A percentile compares a stretch with the other conserved stretches of the same genome.
Evolutionary conservation across 2,329 filamentous ascomycete species (phyloP).

Genomic region (Amesomyces nigricolor): DNA sequence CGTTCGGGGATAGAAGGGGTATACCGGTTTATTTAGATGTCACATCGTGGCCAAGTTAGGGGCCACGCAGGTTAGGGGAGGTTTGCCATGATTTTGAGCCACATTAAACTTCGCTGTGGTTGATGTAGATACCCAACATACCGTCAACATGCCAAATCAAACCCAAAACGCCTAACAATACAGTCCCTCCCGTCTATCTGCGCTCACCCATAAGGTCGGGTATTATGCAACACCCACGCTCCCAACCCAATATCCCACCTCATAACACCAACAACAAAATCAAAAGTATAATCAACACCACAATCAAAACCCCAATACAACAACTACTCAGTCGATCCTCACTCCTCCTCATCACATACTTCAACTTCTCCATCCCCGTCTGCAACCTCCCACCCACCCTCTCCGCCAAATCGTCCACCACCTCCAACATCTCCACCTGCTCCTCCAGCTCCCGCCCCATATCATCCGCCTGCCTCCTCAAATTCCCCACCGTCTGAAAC

Average conservation of each 20-base stretch:
- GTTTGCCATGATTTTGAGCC: background rate
- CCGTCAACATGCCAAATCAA: background rate
- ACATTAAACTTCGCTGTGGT: background rate
- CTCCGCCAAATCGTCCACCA: slow-evolving; percentile 78
- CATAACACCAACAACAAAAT: slow-evolving; percentile 66
- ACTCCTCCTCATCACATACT: slow-evolving; percentile 78
- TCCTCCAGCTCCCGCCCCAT: slow-evolving; percentile 97
- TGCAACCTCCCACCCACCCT: slow-evolving; percentile 80
- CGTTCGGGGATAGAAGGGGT: slow-evolving; percentile 6
- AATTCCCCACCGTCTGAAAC: slow-evolving; percentile 84
- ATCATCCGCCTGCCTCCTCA: slow-evolving; percentile 83
- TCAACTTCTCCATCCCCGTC: slow-evolving; percentile 80
- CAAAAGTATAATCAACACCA: slow-evolving; percentile 80
- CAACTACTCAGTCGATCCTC: slow-evolving; percentile 86
- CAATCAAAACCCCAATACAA: slow-evolving; percentile 83
- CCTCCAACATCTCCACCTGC: slow-evolving; percentile 81
- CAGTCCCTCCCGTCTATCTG: slow-evolving; percentile 5
- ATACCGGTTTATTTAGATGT: background rate
- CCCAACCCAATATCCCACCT: slow-evolving; percentile 5
- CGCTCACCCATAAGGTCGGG: background rate
- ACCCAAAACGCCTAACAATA: slow-evolving; percentile 20
- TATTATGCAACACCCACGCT: slow-evolving; percentile 1
- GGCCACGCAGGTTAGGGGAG: background rate
- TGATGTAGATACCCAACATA: slow-evolving; percentile 11
- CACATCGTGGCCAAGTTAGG: background rate